phyloP scores from a whole-genome alignment of 371 early-diverging fungal species.

The Sporodiniella umbellata region DNA sequence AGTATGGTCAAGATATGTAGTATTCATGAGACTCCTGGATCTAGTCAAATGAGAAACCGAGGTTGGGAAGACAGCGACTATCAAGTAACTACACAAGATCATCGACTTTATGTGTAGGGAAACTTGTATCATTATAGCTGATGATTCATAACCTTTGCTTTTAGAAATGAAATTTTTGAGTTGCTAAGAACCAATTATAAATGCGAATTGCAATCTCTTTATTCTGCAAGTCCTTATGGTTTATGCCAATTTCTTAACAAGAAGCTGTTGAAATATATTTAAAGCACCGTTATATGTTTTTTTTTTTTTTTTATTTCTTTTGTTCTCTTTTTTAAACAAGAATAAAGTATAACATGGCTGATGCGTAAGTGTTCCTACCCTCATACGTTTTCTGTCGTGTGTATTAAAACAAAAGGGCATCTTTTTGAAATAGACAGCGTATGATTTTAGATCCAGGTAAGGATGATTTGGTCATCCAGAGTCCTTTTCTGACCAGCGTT shows the following conservation, averaged over 20 bases:
- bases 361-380: slow-evolving; percentile 14
- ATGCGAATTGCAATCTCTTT: slow-evolving; percentile 36
- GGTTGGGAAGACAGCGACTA: slow-evolving; percentile 8
- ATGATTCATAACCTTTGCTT: neutral
- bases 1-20: slow-evolving; percentile 8
- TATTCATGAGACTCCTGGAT: slow-evolving; percentile 12
- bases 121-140: neutral
- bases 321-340: neutral
- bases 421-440: slow-evolving; percentile 36
- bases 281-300: neutral
- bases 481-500: neutral
- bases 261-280: slow-evolving; percentile 9
- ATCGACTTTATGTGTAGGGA: slow-evolving; percentile 14
- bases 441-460: slow-evolving; percentile 70
- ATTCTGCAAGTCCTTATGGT: slow-evolving; percentile 14
- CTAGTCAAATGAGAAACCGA: slow-evolving; percentile 15
- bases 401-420: neutral
- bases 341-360: slow-evolving; percentile 13
- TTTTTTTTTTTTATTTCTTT: neutral
- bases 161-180: slow-evolving; percentile 21
- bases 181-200: slow-evolving; percentile 16
- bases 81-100: slow-evolving; percentile 2
- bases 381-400: neutral
- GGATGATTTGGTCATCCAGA: neutral
- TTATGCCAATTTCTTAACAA: slow-evolving; percentile 9